These are phyloP conservation scores for Graphilbum ipis-grandicollis DNA, from an alignment of 2,329 filamentous ascomycete species.

Conservation along the genomic window DNA sequence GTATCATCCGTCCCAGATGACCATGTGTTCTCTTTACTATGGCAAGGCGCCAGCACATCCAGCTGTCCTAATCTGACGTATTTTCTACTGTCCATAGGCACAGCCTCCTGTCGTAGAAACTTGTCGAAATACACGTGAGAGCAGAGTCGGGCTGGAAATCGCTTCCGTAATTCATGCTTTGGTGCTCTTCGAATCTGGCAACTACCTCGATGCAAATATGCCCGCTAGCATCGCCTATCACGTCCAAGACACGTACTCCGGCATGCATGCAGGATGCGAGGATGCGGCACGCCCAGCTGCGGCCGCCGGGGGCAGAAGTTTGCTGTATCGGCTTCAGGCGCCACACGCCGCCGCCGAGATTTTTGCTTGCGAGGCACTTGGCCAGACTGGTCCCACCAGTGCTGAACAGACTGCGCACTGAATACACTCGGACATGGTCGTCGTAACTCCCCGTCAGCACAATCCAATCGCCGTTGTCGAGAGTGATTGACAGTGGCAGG, in stretches of 20 bases:
- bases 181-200: conserved; percentile 63
- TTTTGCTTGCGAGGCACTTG: conserved; percentile 41
- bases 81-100: no score
- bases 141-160: conserved; percentile 38
- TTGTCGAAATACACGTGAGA: conserved; percentile 46
- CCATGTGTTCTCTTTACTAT: no score
- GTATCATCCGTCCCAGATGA: no score
- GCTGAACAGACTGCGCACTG: conserved; percentile 23
- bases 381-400: conserved; percentile 24
- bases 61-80: no score
- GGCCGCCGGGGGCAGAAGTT: conserved; percentile 10
- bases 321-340: conserved; percentile 46
- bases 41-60: no score
- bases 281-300: conserved; percentile 24
- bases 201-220: conserved; percentile 47
- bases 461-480: conserved; percentile 29
- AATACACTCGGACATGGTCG: conserved; percentile 56
- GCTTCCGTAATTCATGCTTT: conserved; percentile 90
- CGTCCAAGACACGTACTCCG: conserved; percentile 49
- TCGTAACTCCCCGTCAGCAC: conserved; percentile 86
- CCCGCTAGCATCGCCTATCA: conserved; percentile 19
- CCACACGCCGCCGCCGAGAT: conserved; percentile 77
- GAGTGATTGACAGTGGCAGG: conserved; percentile 40
- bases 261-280: conserved; percentile 91
- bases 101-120: conserved; percentile 57